Evolutionary conservation across 306 rosid species (phyloP).

Genomic region (Rosa multiflora): DNA sequence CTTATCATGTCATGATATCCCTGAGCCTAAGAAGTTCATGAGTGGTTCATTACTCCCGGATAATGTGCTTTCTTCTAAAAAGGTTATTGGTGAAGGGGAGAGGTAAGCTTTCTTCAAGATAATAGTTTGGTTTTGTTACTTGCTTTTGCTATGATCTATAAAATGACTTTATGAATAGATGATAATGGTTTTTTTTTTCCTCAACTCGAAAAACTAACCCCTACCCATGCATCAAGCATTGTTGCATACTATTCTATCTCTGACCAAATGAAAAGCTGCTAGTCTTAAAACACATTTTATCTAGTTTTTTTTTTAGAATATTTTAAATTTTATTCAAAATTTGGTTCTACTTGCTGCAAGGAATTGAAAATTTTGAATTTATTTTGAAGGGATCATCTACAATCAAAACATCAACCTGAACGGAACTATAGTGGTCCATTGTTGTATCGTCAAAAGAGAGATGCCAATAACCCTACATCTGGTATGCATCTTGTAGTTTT

Average conservation of each 20-base stretch:
- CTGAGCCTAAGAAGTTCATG: slow-evolving; percentile 47
- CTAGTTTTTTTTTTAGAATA: neutral
- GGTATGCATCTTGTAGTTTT: slow-evolving; percentile 47
- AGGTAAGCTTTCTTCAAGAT: slow-evolving; percentile 43
- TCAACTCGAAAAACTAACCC: neutral
- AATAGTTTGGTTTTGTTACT: neutral
- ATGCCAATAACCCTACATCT: slow-evolving; percentile 52
- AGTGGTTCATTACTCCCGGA: slow-evolving; percentile 62
- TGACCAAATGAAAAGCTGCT: slow-evolving; percentile 3
- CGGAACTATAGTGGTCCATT: slow-evolving; percentile 80
- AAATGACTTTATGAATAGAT: slow-evolving; percentile 8
- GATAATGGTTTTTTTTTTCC: neutral
- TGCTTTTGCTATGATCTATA: slow-evolving; percentile 13
- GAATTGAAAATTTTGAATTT: slow-evolving; percentile 17
- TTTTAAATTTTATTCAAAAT: neutral
- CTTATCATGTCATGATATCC: slow-evolving; percentile 36
- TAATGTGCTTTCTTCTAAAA: slow-evolving; percentile 46
- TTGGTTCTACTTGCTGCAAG: slow-evolving; percentile 10
- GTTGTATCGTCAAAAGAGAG: slow-evolving; percentile 73
- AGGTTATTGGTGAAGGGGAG: slow-evolving; percentile 51
- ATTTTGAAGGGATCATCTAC: slow-evolving; percentile 74
- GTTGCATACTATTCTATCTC: neutral
- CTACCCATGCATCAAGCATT: slow-evolving; percentile 9
- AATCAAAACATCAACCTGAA: slow-evolving; percentile 55
- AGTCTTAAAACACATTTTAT: neutral